phyloP scores from a whole-genome alignment of 768 basidiomycete genomes.

The Phylloporus sp. region DNA sequence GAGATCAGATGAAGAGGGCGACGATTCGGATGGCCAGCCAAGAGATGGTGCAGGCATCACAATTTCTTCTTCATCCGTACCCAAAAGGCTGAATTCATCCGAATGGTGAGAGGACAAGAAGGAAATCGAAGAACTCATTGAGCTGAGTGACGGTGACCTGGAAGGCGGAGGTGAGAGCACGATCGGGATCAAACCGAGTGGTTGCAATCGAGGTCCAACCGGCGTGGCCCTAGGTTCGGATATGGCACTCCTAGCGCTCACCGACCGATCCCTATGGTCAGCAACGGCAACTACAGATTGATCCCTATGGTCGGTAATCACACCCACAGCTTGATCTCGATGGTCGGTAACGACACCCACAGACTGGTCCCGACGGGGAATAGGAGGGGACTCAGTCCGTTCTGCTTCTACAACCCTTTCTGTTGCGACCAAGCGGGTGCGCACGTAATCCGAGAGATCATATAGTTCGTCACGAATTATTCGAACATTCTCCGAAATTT shows the following conservation, averaged over 20 bases:
- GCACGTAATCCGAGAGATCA: slow-evolving; percentile 57
- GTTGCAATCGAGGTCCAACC: slow-evolving; percentile 22
- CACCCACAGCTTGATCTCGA: slow-evolving; percentile 45
- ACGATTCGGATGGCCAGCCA: slow-evolving; percentile 33
- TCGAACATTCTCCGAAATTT: slow-evolving; percentile 62
- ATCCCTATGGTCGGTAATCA: slow-evolving; percentile 41
- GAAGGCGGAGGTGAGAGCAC: slow-evolving; percentile 42
- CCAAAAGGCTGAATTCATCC: slow-evolving; percentile 56
- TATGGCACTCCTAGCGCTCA: slow-evolving; percentile 42
- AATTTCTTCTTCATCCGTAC: slow-evolving; percentile 26
- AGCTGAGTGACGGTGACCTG: slow-evolving; percentile 39
- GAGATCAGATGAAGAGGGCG: slow-evolving; percentile 24
- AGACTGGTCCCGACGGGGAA: slow-evolving; percentile 37
- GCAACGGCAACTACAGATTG: slow-evolving; percentile 45
- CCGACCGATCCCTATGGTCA: slow-evolving; percentile 39
- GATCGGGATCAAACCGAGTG: slow-evolving; percentile 29
- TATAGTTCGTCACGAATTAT: slow-evolving; percentile 67
- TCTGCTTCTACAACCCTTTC: slow-evolving; percentile 14
- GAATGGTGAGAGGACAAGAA: slow-evolving; percentile 67
- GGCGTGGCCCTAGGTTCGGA: slow-evolving; percentile 31
- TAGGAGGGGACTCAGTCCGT: slow-evolving; percentile 11
- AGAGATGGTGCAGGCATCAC: slow-evolving; percentile 31
- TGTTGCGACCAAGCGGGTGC: slow-evolving; percentile 32
- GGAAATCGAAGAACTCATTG: slow-evolving; percentile 34
- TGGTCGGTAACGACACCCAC: slow-evolving; percentile 42